These are phyloP conservation scores for Lobosporangium transversale DNA, from an alignment of 192 early-diverging fungal genomes.

Conservation along the genomic window DNA sequence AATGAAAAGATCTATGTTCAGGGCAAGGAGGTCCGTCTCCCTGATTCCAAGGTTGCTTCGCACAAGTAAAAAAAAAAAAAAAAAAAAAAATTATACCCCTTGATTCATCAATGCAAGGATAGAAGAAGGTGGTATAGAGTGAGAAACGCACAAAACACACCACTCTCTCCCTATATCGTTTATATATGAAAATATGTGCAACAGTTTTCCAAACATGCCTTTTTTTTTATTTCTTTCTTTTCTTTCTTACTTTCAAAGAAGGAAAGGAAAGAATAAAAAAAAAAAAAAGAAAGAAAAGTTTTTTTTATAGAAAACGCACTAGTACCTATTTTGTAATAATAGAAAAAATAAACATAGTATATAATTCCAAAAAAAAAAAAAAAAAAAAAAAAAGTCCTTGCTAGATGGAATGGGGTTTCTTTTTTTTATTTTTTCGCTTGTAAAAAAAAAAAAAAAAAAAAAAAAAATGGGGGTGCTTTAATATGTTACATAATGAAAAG, in stretches of 20 bases:
- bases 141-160: conserved; percentile 56
- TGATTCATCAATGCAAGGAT: too few relatives aligned
- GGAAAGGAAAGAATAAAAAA: conserved; percentile 13
- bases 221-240: neutral
- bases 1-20: conserved; percentile 83
- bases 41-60: conserved; percentile 14
- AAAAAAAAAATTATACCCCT: neutral
- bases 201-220: conserved; percentile 8
- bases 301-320: conserved; percentile 31
- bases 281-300: conserved; percentile 49
- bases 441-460: too few relatives aligned
- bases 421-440: neutral
- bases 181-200: conserved; percentile 55
- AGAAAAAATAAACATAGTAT: too few relatives aligned
- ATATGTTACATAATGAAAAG: too few relatives aligned
- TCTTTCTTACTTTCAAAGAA: neutral
- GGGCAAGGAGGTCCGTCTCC: conserved; percentile 65
- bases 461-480: too few relatives aligned
- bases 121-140: too few relatives aligned
- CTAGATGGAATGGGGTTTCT: too few relatives aligned
- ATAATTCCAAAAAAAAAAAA: too few relatives aligned
- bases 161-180: conserved; percentile 28
- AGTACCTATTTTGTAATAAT: conserved; percentile 40
- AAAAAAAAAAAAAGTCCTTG: too few relatives aligned
- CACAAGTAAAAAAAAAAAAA: conserved; percentile 39